phyloP scores from a whole-genome alignment of 345 rosid species.

The Rhodomyrtus tomentosa region DNA sequence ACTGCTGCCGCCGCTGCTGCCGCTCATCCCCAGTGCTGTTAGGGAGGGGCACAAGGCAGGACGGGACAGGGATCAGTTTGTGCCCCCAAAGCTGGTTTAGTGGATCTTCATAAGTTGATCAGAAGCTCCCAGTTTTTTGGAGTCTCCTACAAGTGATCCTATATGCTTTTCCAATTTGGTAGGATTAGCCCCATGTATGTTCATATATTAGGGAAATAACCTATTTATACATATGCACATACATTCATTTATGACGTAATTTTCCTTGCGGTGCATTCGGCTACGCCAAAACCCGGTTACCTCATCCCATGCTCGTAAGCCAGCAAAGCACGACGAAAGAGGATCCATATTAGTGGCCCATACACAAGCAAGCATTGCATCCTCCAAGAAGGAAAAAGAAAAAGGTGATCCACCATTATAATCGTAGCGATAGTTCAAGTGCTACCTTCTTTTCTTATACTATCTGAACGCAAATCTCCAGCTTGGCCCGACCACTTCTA shows the following conservation, averaged over 20 bases:
- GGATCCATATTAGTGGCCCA: background rate
- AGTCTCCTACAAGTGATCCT: background rate
- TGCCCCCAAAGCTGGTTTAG: background rate
- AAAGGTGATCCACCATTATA: background rate
- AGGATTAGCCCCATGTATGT: background rate
- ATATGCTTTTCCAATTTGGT: background rate
- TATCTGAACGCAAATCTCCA: background rate
- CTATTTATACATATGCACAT: background rate
- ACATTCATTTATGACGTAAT: background rate
- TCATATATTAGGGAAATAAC: background rate
- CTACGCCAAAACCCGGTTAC: background rate
- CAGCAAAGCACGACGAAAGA: background rate
- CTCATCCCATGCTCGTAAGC: background rate
- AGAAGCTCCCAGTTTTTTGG: background rate
- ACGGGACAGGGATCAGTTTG: background rate
- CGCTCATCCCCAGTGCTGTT: background rate
- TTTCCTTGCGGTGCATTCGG: background rate
- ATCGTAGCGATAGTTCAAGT: background rate
- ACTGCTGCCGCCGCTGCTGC: background rate
- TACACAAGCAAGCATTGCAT: background rate
- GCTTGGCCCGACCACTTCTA: background rate
- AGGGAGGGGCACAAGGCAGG: no score
- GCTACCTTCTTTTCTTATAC: background rate
- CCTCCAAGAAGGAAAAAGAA: background rate
- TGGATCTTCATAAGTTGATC: background rate